Conservation (phyloP, 306 rosid species). For the Pterocarpus santalinus region DNA sequence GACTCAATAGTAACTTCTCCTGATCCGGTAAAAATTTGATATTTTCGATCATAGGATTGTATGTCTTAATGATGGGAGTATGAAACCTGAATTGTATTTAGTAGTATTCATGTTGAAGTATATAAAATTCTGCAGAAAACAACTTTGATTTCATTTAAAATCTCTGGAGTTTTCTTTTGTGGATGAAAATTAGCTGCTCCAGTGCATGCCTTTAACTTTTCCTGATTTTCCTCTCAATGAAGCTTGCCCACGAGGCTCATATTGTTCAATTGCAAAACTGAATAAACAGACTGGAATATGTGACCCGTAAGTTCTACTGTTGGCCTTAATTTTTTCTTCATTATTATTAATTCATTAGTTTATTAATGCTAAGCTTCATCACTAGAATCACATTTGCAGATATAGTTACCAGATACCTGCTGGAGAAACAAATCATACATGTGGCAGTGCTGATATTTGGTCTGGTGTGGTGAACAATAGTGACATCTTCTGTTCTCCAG, state of each 20-base stretch:
- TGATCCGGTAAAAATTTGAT: too few relatives aligned
- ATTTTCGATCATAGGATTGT: too few relatives aligned
- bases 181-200: neutral
- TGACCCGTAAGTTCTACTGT: conserved; percentile 75
- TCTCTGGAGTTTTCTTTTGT: neutral
- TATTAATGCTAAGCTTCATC: conserved; percentile 23
- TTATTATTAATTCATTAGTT: neutral
- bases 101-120: neutral
- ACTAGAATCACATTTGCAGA: conserved; percentile 57
- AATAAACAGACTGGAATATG: conserved; percentile 70
- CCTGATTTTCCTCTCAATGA: conserved; percentile 54
- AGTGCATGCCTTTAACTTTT: conserved; percentile 25
- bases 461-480: conserved; percentile 61
- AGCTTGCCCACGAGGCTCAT: conserved; percentile 92
- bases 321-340: conserved; percentile 16
- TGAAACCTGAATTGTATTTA: conserved; percentile 5
- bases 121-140: neutral
- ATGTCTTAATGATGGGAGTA: neutral
- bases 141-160: conserved; percentile 30
- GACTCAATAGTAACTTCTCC: too few relatives aligned
- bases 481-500: conserved; percentile 82
- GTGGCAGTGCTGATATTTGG: conserved; percentile 92
- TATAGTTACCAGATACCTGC: conserved; percentile 79
- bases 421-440: conserved; percentile 68
- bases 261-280: conserved; percentile 74